Conservation (phyloP, 2,329 filamentous ascomycete genomes). For the Sclerotinia sclerotiorum region DNA sequence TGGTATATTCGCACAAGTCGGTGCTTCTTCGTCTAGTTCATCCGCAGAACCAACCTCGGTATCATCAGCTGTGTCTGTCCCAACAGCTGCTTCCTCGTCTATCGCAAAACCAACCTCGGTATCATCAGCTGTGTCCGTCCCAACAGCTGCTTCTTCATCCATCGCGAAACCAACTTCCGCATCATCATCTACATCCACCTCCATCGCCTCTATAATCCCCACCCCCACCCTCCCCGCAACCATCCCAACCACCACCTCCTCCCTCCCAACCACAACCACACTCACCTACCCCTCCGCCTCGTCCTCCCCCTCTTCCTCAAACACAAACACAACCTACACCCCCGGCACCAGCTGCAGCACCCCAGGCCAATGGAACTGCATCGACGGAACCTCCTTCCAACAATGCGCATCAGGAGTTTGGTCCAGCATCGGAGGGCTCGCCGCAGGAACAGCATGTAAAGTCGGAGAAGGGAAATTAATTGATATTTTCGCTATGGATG, state of each 20-base stretch:
- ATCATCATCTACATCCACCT: neutral
- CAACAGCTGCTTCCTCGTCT: neutral
- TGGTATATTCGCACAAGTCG: neutral
- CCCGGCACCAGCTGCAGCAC: constrained; percentile 47
- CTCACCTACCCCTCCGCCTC: constrained; percentile 1
- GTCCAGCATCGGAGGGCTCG: constrained; percentile 45
- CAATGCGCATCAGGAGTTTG: constrained; percentile 52
- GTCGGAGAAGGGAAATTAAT: constrained; percentile 44
- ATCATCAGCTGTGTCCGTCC: neutral
- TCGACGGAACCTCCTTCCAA: constrained; percentile 50
- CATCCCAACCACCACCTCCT: neutral
- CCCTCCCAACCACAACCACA: neutral
- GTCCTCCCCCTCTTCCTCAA: neutral
- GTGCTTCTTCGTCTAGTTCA: neutral
- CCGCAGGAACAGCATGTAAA: constrained; percentile 47
- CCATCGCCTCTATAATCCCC: neutral
- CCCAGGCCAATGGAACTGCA: constrained; percentile 54
- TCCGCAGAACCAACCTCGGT: neutral
- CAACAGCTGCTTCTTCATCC: neutral
- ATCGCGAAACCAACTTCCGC: neutral
- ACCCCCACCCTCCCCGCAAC: neutral
- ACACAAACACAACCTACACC: constrained; percentile 13
- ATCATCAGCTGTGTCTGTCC: neutral
- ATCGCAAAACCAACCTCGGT: neutral
- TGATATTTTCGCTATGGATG: constrained; percentile 36